Percentiles rank a stretch among this genome's conserved stretches.
Conservation (phyloP, 1,284 basidiomycete species). For the Acaromyces ingoldii region DNA sequence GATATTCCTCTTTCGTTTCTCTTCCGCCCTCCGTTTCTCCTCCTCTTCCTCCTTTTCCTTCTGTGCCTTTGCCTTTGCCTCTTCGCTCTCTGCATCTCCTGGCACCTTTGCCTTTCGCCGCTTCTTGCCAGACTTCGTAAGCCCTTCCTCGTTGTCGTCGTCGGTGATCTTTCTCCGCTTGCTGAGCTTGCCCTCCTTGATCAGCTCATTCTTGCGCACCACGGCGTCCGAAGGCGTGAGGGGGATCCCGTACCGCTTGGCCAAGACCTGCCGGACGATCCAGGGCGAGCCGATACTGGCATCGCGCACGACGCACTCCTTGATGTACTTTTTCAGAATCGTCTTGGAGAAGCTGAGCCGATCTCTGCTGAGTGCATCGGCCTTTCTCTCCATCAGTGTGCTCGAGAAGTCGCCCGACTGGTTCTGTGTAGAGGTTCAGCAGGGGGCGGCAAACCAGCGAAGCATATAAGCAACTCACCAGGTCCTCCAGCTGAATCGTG, state of each 20-base stretch:
- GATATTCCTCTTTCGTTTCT: constrained; percentile 77
- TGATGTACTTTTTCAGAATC: constrained; percentile 88
- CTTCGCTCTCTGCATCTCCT: constrained; percentile 13
- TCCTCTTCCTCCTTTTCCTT: constrained; percentile 56
- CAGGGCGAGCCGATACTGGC: constrained; percentile 87
- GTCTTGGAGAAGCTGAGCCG: constrained; percentile 91
- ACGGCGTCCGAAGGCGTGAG: constrained; percentile 78
- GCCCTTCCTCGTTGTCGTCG: constrained; percentile 12
- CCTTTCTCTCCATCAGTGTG: constrained; percentile 74
- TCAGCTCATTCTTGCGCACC: constrained; percentile 68
- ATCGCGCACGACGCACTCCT: constrained; percentile 86
- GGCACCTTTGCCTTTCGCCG: constrained; percentile 4
- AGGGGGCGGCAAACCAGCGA: not conserved
- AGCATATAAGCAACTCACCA: constrained; percentile 18
- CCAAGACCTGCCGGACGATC: constrained; percentile 81
- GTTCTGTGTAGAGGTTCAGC: not conserved
- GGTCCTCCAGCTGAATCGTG: constrained; percentile 69
- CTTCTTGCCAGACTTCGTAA: constrained; percentile 10
- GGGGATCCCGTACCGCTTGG: constrained; percentile 74
- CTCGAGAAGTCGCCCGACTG: constrained; percentile 54
- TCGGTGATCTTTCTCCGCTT: constrained; percentile 52
- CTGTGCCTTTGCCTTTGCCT: constrained; percentile 20
- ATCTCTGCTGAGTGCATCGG: constrained; percentile 62
- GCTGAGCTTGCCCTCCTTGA: constrained; percentile 70
- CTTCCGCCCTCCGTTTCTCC: constrained; percentile 59